These are phyloP conservation scores for Stellera chamaejasme DNA, from an alignment of 345 rosid species.

Conservation along the genomic window DNA sequence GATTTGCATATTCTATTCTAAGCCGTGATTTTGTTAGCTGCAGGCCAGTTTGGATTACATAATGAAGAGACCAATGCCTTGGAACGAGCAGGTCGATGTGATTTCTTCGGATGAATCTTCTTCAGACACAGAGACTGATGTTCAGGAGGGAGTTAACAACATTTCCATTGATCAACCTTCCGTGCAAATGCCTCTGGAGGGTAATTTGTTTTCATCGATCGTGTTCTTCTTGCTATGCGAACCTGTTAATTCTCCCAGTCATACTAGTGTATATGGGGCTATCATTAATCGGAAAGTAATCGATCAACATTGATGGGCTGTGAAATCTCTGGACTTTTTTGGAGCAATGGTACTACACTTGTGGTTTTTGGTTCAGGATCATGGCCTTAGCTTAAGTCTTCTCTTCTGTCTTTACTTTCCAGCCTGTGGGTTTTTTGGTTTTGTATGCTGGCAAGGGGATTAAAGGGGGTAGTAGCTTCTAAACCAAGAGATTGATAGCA, in stretches of 20 bases:
- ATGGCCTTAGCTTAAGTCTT: no score
- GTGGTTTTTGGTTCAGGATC: no score
- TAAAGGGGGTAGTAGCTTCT: no score
- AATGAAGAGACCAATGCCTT: constrained; percentile 48
- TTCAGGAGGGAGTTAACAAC: constrained; percentile 12
- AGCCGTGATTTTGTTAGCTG: not conserved
- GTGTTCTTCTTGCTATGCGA: constrained; percentile 2
- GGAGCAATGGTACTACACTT: no score
- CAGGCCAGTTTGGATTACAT: constrained; percentile 8
- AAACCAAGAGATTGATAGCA: no score
- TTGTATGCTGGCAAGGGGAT: no score
- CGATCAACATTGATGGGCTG: not conserved
- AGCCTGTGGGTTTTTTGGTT: not conserved
- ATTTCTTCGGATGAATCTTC: constrained; percentile 51
- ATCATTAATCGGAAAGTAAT: not conserved
- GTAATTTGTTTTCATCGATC: constrained; percentile 18
- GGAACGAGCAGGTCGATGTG: constrained; percentile 42
- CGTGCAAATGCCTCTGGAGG: constrained; percentile 31
- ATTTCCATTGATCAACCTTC: constrained; percentile 14
- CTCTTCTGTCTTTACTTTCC: not conserved
- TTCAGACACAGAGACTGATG: constrained; percentile 36
- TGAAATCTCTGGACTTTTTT: not conserved
- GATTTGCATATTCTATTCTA: not conserved
- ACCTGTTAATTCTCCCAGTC: not conserved
- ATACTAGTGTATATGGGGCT: not conserved